Conservation (phyloP, 2,329 filamentous ascomycete species). For the Clonostachys chloroleuca region DNA sequence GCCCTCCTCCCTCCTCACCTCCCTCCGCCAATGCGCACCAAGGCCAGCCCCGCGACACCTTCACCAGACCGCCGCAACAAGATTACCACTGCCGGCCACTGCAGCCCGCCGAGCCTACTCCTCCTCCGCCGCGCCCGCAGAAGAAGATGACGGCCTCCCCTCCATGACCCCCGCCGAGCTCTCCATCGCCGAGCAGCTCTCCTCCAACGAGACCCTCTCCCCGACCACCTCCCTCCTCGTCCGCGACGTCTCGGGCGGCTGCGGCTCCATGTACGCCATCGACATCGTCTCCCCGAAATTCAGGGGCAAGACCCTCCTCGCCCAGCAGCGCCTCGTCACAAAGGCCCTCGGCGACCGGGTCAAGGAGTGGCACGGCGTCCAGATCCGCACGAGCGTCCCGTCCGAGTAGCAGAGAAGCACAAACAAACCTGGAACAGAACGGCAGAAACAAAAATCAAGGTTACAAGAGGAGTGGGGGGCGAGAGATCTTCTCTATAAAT, state of each 20-base stretch:
- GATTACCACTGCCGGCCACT: too few species aligned
- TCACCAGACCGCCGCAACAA: too few species aligned
- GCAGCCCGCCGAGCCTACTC: neutral
- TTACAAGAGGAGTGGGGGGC: too few species aligned
- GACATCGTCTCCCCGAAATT: constrained; percentile 72
- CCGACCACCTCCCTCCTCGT: constrained; percentile 53
- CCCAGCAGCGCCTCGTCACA: constrained; percentile 82
- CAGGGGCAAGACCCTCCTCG: constrained; percentile 65
- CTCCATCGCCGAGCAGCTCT: constrained; percentile 51
- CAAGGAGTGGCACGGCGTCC: constrained; percentile 78
- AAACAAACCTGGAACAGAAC: too few species aligned
- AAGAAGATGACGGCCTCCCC: constrained; percentile 7
- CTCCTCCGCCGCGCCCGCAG: constrained; percentile 4
- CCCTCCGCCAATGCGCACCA: too few species aligned
- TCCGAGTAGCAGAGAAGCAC: constrained; percentile 1
- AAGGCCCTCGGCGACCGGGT: constrained; percentile 68
- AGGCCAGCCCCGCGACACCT: too few species aligned
- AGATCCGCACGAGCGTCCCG: constrained; percentile 64
- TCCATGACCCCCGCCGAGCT: constrained; percentile 47
- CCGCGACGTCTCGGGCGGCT: constrained; percentile 78
- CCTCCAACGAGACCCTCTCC: constrained; percentile 10
- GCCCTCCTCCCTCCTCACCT: too few species aligned
- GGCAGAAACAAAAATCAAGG: too few species aligned
- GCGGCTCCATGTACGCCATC: constrained; percentile 84
- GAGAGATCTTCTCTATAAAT: too few species aligned